Conservation (phyloP, 805 yeast species). For the Clavispora asparagi region DNA sequence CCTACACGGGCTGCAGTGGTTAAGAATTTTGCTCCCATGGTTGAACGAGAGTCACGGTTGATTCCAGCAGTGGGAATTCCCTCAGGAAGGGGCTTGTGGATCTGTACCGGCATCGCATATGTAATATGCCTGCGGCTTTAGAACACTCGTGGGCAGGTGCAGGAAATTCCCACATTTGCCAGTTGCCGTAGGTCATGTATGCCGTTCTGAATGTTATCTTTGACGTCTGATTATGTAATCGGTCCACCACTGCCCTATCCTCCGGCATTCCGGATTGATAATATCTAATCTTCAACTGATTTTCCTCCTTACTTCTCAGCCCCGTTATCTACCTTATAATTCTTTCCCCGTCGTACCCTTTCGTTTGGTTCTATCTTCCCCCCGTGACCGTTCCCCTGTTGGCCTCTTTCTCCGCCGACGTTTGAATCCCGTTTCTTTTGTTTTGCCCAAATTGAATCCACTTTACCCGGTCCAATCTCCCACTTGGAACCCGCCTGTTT, state of each 20-base stretch:
- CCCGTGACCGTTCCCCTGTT: neutral
- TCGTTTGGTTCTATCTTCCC: neutral
- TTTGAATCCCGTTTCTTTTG: neutral
- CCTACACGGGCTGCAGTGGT: too few species aligned
- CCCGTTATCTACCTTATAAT: too few species aligned
- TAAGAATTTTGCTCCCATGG: too few species aligned
- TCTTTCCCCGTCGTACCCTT: neutral
- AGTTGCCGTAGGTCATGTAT: neutral
- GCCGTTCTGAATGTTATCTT: neutral
- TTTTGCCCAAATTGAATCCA: neutral
- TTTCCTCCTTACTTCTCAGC: too few species aligned
- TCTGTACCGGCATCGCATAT: neutral
- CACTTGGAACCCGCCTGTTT: neutral
- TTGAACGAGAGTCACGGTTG: too few species aligned
- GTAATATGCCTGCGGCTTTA: neutral
- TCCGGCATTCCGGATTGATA: neutral
- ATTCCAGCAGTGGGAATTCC: too few species aligned
- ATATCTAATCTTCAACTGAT: neutral
- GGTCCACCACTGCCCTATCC: neutral
- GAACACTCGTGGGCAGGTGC: neutral
- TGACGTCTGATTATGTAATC: neutral
- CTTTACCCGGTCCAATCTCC: neutral
- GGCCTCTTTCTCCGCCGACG: neutral
- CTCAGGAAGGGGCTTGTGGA: neutral
- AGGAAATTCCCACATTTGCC: neutral